Percentiles rank a stretch among this genome's conserved stretches.
Conservation (phyloP, 441 rosid genomes). For the Lepidium campestre region DNA sequence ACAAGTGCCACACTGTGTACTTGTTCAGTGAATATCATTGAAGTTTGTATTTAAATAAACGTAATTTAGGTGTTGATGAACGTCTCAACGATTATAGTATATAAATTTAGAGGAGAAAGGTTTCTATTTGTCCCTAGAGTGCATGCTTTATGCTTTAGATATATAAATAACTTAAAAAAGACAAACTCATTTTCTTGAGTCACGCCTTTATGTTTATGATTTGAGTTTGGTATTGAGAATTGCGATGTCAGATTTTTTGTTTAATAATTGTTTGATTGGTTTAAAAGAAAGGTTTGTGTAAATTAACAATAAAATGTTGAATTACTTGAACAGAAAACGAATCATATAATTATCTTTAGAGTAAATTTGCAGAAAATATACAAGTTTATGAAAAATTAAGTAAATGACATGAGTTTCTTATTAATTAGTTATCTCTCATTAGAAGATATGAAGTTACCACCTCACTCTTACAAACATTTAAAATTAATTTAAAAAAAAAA, state of each 20-base stretch:
- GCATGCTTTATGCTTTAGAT: not conserved
- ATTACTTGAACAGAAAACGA: constrained; percentile 37
- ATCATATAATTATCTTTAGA: constrained; percentile 40
- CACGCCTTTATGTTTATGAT: not conserved
- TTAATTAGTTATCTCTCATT: no score
- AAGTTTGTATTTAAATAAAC: not conserved
- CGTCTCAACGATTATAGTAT: not conserved
- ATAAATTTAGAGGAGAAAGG: not conserved
- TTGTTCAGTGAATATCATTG: not conserved
- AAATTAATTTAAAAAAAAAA: no score
- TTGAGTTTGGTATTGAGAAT: not conserved
- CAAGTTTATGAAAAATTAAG: no score
- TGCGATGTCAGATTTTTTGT: not conserved
- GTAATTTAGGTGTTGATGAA: not conserved
- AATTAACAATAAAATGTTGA: constrained; percentile 45
- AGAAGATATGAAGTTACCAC: no score
- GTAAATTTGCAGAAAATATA: no score
- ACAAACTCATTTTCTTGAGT: not conserved
- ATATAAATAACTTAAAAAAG: not conserved
- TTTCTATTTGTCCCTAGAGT: not conserved
- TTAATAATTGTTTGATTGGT: not conserved
- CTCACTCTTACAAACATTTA: no score
- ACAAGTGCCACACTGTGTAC: not conserved
- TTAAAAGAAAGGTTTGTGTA: not conserved
- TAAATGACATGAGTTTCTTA: no score